Evolutionary conservation across 2,329 filamentous ascomycete genomes (phyloP).

Genomic region (Penicillium sp.): DNA sequence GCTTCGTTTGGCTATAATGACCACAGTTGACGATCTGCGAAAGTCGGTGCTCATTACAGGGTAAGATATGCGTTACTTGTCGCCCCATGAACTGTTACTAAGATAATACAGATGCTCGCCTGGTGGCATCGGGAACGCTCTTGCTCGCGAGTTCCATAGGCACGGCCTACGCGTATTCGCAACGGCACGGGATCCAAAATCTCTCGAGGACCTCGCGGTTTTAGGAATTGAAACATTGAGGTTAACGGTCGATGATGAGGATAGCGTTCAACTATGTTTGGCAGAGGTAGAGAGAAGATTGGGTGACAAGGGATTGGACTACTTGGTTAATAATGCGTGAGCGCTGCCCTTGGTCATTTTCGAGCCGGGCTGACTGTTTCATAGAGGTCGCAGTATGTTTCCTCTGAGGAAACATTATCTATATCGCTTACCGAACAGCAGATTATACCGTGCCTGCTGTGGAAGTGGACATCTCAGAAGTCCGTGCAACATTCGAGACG

Average conservation of each 20-base stretch:
- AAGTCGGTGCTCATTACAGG: constrained; percentile 50
- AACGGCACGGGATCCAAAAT: constrained; percentile 58
- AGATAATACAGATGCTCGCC: constrained; percentile 41
- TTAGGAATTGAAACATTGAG: constrained; percentile 59
- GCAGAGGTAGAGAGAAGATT: constrained; percentile 53
- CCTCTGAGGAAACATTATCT: neutral
- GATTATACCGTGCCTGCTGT: constrained; percentile 63
- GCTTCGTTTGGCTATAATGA: neutral
- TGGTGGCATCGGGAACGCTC: constrained; percentile 63
- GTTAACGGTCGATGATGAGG: constrained; percentile 57
- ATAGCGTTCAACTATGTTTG: constrained; percentile 55
- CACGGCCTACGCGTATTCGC: constrained; percentile 62
- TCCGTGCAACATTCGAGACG: constrained; percentile 54
- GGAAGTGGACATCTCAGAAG: constrained; percentile 57
- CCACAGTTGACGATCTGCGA: constrained; percentile 33
- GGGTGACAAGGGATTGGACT: constrained; percentile 56
- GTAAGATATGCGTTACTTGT: constrained; percentile 33
- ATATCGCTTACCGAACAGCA: constrained; percentile 24
- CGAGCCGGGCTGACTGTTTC: constrained; percentile 16
- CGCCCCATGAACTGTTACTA: neutral
- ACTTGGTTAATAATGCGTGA: constrained; percentile 63
- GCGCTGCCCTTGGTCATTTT: constrained; percentile 20
- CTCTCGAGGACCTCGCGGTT: constrained; percentile 55
- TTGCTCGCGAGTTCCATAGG: constrained; percentile 62
- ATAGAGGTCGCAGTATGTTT: constrained; percentile 38